Percentiles rank a stretch among this genome's conserved stretches.
These are phyloP conservation scores for Bidens hawaiensis DNA, from an alignment of 140 eudicot species.

Conservation along the genomic window DNA sequence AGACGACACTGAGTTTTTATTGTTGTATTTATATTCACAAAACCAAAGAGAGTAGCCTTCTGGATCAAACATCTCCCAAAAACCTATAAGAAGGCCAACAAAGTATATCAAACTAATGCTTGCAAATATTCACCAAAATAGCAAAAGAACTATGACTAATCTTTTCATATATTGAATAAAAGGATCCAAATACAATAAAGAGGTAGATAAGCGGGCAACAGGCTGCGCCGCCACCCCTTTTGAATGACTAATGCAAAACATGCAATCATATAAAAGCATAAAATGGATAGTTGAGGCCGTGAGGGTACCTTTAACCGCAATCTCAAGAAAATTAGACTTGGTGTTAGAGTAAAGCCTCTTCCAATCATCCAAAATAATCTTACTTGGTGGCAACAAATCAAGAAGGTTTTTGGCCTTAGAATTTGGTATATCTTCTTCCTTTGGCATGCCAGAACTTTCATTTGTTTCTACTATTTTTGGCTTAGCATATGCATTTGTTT, in stretches of 20 bases:
- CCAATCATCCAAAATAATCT: constrained; percentile 86
- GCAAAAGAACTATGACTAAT: too few species aligned
- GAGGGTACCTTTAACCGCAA: constrained; percentile 68
- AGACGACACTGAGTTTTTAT: constrained; percentile 72
- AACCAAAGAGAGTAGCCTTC: constrained; percentile 96
- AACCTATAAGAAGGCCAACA: background rate
- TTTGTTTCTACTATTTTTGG: constrained; percentile 27
- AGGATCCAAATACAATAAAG: too few species aligned
- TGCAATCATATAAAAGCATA: too few species aligned
- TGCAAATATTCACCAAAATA: too few species aligned
- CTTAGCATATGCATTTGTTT: constrained; percentile 43
- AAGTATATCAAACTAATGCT: too few species aligned
- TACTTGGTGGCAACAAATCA: constrained; percentile 82
- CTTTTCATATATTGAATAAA: too few species aligned
- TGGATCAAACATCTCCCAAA: constrained; percentile 78
- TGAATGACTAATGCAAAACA: too few species aligned
- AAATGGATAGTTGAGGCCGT: background rate
- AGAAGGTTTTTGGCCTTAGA: constrained; percentile 80
- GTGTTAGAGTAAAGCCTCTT: constrained; percentile 91
- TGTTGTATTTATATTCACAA: constrained; percentile 82
- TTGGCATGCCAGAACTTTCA: background rate
- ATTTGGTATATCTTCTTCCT: constrained; percentile 19
- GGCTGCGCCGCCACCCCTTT: too few species aligned
- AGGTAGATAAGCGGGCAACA: too few species aligned
- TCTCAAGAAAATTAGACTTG: constrained; percentile 78